Base-by-base conservation (phyloP, 805 yeast genomes). In the Starmerella bombi region DNA sequence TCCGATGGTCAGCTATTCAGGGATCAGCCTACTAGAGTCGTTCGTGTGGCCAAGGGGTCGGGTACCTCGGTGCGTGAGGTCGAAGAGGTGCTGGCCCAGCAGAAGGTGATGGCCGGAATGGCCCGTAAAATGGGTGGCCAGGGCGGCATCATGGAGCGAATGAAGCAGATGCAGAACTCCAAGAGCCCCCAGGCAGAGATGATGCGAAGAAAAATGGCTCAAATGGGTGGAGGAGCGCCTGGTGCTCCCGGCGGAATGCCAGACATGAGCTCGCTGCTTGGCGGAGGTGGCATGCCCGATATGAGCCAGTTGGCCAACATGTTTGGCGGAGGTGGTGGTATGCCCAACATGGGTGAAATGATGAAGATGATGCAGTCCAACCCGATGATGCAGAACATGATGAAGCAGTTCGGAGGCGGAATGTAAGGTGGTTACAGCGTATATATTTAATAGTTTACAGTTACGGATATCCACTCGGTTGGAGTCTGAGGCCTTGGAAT, bases 21-120 rank as follows among this genome's bases (percentile, higher is more conserved):
- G 29, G 75, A 77, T 38, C 76, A 86, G 60, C 97, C 97, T 5
- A 69, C 77, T 34, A 72, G 98, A 59, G 74, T 88, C 37, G 73
- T 85, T 4, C 71, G 98, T 53, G 88, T 88, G 4, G 97, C 97
- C 0, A 71, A 82, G 50, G 98, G 98, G 7, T 77, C 94, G 3
- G 98, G 97, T 18, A 83, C 95, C 19, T 66, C 91, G 2, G 94
- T 80, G 0, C 74, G 83, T 5, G 97, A 88, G 50, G 94, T 88
- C 22, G 96, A 88, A 59, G 83, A 85, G 72, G 82, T 88, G 25
- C 66, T 88, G 47, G 69, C 77, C 64, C 97, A 91, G 63, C 94
- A 82, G 59, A 74, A 80, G 59, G 80, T 84, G 79, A 85, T 91
- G 94, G 84, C 93, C 0, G 70, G 77, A 39, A 82, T 88, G 91